Percentiles rank a stretch among this genome's conserved stretches.
phyloP scores from a whole-genome alignment of 768 basidiomycete genomes.

The Tubosaeta sp. region DNA sequence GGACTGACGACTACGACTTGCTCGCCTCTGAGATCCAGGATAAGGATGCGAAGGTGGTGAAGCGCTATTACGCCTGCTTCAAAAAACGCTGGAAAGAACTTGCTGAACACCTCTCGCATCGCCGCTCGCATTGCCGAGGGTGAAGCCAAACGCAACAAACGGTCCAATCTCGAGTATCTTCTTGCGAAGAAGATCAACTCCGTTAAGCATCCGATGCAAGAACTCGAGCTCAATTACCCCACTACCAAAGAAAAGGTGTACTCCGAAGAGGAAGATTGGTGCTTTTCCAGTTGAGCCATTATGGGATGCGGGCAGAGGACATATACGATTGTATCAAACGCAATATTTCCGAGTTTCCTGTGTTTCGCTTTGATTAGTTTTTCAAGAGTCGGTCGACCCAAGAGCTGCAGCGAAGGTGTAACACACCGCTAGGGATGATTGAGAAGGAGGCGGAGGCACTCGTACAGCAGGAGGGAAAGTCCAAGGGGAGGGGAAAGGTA shows the following conservation, averaged over 20 bases:
- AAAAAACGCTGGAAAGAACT: conserved; percentile 82
- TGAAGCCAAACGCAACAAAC: conserved; percentile 84
- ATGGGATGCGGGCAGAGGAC: conserved; percentile 85
- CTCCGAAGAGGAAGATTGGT: conserved; percentile 94
- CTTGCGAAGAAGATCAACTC: conserved; percentile 80
- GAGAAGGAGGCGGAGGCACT: conserved; percentile 80
- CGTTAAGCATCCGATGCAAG: conserved; percentile 91
- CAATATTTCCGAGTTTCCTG: conserved; percentile 94
- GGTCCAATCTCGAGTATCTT: conserved; percentile 73
- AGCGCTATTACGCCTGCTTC: conserved; percentile 77
- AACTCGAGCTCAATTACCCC: conserved; percentile 92
- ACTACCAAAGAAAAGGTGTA: conserved; percentile 97
- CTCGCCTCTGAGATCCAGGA: conserved; percentile 83
- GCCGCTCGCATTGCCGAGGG: conserved; percentile 84
- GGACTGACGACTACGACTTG: conserved; percentile 60
- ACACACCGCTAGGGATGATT: conserved; percentile 84
- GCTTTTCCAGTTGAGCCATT: conserved; percentile 82
- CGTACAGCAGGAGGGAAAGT: conserved; percentile 62
- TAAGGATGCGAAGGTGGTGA: conserved; percentile 75
- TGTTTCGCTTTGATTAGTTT: conserved; percentile 98
- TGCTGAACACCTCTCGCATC: conserved; percentile 70
- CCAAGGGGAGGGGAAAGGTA: conserved; percentile 68
- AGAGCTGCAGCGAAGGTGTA: conserved; percentile 84
- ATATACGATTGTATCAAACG: conserved; percentile 94
- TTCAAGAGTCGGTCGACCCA: conserved; percentile 83